phyloP scores from a whole-genome alignment of 2,329 filamentous ascomycete genomes.

The Fusarium verrucosum region DNA sequence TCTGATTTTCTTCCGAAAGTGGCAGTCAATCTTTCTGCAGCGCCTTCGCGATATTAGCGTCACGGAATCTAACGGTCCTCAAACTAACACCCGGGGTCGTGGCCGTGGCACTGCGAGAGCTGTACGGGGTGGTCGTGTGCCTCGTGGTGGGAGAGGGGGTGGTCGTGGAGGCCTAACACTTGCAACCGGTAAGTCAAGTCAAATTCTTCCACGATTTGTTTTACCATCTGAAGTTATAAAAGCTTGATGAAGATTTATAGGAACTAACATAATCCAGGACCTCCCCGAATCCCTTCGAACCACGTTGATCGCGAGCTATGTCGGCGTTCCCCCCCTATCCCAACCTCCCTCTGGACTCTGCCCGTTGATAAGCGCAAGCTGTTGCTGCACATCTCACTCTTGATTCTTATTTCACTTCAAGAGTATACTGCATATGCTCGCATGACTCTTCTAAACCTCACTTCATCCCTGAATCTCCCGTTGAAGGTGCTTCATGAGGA shows the following conservation, averaged over 20 bases:
- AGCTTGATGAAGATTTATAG: no score
- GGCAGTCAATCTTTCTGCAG: constrained; percentile 75
- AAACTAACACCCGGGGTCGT: constrained; percentile 47
- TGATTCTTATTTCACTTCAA: constrained; percentile 79
- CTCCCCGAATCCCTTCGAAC: constrained; percentile 53
- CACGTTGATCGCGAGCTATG: constrained; percentile 59
- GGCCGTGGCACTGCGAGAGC: constrained; percentile 48
- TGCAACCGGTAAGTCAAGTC: constrained; percentile 49
- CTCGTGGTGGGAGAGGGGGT: constrained; percentile 47
- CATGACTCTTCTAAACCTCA: constrained; percentile 73
- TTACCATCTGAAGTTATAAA: background rate
- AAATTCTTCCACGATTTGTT: background rate
- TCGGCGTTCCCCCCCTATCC: constrained; percentile 65
- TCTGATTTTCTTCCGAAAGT: constrained; percentile 79
- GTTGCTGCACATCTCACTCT: constrained; percentile 75
- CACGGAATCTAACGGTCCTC: constrained; percentile 50
- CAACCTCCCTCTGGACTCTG: constrained; percentile 68
- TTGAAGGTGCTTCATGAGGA: constrained; percentile 71
- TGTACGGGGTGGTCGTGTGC: constrained; percentile 44
- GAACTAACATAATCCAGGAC: constrained; percentile 39
- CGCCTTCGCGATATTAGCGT: constrained; percentile 75
- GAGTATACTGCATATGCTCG: constrained; percentile 80
- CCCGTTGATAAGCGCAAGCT: constrained; percentile 69
- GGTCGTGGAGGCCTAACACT: constrained; percentile 44
- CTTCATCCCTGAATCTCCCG: constrained; percentile 76